phyloP scores from a whole-genome alignment of 2,329 filamentous ascomycete species.

The Drechslerella dactyloides region DNA sequence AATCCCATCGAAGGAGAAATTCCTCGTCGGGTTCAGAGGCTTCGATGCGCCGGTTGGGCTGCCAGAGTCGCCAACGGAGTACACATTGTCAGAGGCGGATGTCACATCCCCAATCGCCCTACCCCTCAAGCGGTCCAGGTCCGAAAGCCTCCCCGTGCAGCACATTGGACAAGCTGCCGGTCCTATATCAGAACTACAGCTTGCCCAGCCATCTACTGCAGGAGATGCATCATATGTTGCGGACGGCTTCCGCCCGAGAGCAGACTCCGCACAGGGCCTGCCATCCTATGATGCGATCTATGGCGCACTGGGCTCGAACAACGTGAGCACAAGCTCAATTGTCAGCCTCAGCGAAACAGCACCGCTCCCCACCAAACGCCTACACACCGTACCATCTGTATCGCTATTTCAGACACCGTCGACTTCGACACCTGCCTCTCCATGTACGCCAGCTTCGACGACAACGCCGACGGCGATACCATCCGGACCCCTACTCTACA shows the following conservation, averaged over 20 bases:
- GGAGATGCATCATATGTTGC: constrained; percentile 25
- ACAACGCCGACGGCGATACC: constrained; percentile 9
- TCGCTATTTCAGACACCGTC: constrained; percentile 39
- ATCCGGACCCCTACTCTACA: constrained; percentile 30
- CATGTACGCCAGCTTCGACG: constrained; percentile 3
- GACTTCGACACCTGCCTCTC: constrained; percentile 15
- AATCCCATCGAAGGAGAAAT: constrained; percentile 45
- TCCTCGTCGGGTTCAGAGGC: constrained; percentile 30
- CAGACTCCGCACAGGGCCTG: constrained; percentile 17
- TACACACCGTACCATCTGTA: constrained; percentile 38
- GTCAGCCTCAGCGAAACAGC: constrained; percentile 8
- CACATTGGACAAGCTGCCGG: constrained; percentile 10
- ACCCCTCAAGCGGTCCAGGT: constrained; percentile 14
- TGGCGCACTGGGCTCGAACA: constrained; percentile 19
- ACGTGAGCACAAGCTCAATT: constrained; percentile 5
- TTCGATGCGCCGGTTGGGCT: constrained; percentile 41
- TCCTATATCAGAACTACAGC: constrained; percentile 31
- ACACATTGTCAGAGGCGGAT: constrained; percentile 18
- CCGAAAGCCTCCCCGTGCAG: constrained; percentile 11
- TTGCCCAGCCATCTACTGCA: neutral
- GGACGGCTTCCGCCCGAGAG: constrained; percentile 39
- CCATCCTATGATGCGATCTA: constrained; percentile 45
- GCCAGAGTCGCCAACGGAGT: constrained; percentile 39
- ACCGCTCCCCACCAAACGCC: constrained; percentile 26
- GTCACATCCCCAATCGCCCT: constrained; percentile 17